Percentiles rank a stretch among this genome's conserved stretches.
phyloP scores from a whole-genome alignment of 108 stramenopile species.

The Schizochytrium sp. region DNA sequence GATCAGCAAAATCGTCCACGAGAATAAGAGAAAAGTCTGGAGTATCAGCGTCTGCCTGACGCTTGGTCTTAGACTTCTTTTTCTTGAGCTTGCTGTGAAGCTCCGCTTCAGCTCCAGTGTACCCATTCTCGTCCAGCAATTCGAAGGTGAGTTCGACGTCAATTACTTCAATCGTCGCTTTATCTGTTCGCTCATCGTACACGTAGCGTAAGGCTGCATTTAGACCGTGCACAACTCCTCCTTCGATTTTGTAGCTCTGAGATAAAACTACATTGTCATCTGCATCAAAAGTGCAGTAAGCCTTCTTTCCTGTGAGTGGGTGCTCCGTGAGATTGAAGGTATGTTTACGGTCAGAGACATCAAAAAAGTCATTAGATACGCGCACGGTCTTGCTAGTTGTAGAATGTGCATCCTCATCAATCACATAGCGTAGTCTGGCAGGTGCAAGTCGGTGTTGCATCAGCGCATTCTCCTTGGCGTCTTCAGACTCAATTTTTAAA shows the following conservation, averaged over 20 bases:
- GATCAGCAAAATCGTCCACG: slow-evolving; percentile 5
- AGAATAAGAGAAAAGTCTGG: neutral
- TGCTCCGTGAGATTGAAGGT: neutral
- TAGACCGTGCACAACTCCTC: slow-evolving; percentile 31
- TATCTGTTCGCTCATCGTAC: slow-evolving; percentile 5
- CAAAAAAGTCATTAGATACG: neutral
- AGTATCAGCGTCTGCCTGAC: neutral
- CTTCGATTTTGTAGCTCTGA: slow-evolving; percentile 51
- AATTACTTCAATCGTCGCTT: neutral
- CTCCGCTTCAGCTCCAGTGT: slow-evolving; percentile 21
- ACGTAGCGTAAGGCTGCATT: slow-evolving; percentile 16
- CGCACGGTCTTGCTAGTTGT: neutral
- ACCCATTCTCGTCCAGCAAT: neutral
- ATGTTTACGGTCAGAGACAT: slow-evolving; percentile 53
- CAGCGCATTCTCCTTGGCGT: slow-evolving; percentile 60
- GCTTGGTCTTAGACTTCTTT: neutral
- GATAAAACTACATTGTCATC: slow-evolving; percentile 9
- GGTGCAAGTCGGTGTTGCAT: slow-evolving; percentile 52
- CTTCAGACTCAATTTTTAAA: neutral
- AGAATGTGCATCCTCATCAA: neutral
- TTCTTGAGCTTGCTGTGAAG: neutral
- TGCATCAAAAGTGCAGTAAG: neutral
- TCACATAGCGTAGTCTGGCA: slow-evolving; percentile 4
- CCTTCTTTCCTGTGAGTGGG: slow-evolving; percentile 1
- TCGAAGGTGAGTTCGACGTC: slow-evolving; percentile 6